Base-by-base conservation (phyloP, 371 early-diverging fungal species). In the Polyrhizophydium stewartii region DNA sequence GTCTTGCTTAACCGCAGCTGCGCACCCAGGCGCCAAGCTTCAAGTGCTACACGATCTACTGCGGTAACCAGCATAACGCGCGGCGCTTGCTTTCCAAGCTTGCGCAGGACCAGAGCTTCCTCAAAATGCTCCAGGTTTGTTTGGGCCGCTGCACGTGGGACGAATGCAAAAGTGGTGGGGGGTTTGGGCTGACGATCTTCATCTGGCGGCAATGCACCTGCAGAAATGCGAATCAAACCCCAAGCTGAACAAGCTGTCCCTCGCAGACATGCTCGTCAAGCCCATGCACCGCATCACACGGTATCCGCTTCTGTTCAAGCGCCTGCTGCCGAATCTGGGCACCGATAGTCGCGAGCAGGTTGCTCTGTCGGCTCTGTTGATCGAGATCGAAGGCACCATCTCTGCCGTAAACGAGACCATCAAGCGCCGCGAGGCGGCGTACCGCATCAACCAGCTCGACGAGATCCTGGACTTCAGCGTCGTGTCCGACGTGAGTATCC, bases 281-380 rank as follows among this genome's bases (percentile, higher is more conserved):
- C 81, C 81, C 9, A 74, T 81, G 77, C 81, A 81, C 45, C 64
- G 76, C 45, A 67, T 77, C 46, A 78, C 81, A 0, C 62, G 77
- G 24, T 78, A 76, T 55, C 77, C 78, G 16, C 62, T 81, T 2
- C 63, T 81, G 25, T 66, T 81, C 10, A 71, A 72, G 47, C 56
- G 78, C 31, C 58, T 77, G 31, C 41, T 68, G 28, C 49, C 49
- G 7, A 47, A 47, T 16, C 49, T 47, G 25, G 49, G 16, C 28
- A 47, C 49, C 49, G 16, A 47, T 16, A 47, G 49, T 16, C 49
- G 16, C 22, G 56, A 68, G 19, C 37, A 64, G 27, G 56, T 63
- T 17, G 58, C 60, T 1, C 61, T 59, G 45, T 53, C 57, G 1
- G 28, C 55, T 1, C 61, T 46, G 1, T 61, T 69, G 35, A 59